A percentile compares a stretch with the other conserved stretches of the same genome.
Evolutionary conservation across 169 alveolate species (phyloP).

Genomic region (Eimeria necatrix): DNA sequence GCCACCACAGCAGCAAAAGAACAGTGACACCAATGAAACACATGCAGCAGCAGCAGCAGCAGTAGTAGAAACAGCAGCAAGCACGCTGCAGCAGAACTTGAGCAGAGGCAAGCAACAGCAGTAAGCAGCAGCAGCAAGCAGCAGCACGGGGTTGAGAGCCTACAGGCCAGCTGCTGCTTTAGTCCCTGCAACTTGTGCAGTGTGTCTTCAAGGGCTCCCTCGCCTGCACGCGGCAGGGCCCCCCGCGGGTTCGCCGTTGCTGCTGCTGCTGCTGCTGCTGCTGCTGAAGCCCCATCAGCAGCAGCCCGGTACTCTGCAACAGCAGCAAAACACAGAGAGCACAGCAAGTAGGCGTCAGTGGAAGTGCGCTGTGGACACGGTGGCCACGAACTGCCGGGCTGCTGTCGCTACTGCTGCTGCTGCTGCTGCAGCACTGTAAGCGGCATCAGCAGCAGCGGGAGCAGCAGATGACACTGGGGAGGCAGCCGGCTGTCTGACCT

Average conservation of each 20-base stretch:
- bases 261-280: constrained; percentile 29
- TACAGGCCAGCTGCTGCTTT: constrained; percentile 48
- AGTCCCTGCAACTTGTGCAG: constrained; percentile 29
- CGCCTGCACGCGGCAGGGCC: constrained; percentile 13
- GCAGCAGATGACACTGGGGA: not conserved
- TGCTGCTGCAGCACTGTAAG: not conserved
- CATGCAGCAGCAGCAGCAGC: not conserved
- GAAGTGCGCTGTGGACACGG: not conserved
- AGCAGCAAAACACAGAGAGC: constrained; percentile 10
- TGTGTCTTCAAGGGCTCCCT: constrained; percentile 1
- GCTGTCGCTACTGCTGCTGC: constrained; percentile 21
- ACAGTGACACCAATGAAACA: not conserved
- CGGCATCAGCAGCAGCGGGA: not conserved
- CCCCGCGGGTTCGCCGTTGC: constrained; percentile 25
- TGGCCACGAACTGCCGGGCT: not conserved
- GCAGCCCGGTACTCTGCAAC: not conserved
- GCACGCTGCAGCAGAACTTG: too few relatives aligned
- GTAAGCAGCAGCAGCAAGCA: not conserved
- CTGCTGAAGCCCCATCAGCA: constrained; percentile 50
- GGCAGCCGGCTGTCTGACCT: constrained; percentile 3
- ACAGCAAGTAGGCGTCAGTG: not conserved
- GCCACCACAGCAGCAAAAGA: not conserved
- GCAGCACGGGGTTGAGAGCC: not conserved
- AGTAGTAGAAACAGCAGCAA: not conserved
- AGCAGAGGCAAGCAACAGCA: not conserved